These are phyloP conservation scores for Teunomyces barrocoloradensis DNA, from an alignment of 805 yeast genomes.

Conservation along the genomic window DNA sequence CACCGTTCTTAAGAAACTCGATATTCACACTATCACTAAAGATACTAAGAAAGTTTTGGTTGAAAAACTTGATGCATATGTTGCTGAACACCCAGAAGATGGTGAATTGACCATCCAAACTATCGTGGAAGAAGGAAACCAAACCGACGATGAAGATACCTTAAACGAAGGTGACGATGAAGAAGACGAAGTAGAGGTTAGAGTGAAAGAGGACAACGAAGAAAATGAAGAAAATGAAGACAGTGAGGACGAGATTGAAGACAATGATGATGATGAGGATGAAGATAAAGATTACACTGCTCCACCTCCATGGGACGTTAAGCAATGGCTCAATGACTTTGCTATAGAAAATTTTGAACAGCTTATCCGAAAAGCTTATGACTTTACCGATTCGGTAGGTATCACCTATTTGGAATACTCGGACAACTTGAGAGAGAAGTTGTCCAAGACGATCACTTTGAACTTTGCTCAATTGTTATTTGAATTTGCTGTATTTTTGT, in stretches of 20 bases:
- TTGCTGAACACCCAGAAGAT: constrained; percentile 25
- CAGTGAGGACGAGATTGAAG: constrained; percentile 10
- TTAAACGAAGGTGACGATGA: constrained; percentile 16
- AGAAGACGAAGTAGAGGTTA: constrained; percentile 9
- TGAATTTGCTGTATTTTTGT: constrained; percentile 32
- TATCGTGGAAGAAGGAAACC: constrained; percentile 17
- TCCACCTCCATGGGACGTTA: constrained; percentile 39
- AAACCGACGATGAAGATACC: constrained; percentile 18
- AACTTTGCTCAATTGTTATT: constrained; percentile 29
- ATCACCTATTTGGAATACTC: constrained; percentile 32
- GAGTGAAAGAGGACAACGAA: constrained; percentile 4
- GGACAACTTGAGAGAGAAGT: constrained; percentile 38
- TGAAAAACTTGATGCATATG: constrained; percentile 34
- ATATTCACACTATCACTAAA: constrained; percentile 31
- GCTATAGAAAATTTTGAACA: constrained; percentile 29
- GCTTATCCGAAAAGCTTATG: constrained; percentile 22
- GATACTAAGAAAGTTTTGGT: constrained; percentile 42
- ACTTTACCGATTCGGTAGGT: constrained; percentile 35
- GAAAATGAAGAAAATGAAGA: constrained; percentile 11
- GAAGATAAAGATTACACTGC: constrained; percentile 34
- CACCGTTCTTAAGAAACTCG: constrained; percentile 33
- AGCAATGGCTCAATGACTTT: constrained; percentile 39
- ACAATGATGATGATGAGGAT: constrained; percentile 27
- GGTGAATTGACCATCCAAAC: constrained; percentile 18
- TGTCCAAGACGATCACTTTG: constrained; percentile 36